Conservation (phyloP, 176 grass and related monocot genomes). For the Oryza rufipogon region DNA sequence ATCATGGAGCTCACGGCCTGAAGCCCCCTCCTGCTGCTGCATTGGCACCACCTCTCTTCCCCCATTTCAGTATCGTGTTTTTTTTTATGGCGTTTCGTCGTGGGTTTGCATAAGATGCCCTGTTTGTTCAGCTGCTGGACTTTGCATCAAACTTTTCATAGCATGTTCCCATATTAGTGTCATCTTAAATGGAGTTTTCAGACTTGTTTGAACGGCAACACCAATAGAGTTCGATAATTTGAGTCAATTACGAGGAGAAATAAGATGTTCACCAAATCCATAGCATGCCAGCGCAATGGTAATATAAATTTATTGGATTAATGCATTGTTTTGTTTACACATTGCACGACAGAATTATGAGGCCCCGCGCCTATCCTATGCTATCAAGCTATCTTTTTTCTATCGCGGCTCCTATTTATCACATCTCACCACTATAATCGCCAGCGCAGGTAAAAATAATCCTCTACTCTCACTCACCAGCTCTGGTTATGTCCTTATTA, state of each 20-base stretch:
- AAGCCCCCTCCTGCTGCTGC: background rate
- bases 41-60: background rate
- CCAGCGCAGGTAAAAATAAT: conserved; percentile 34
- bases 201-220: background rate
- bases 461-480: conserved; percentile 39
- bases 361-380: conserved; percentile 35
- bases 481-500: conserved; percentile 42
- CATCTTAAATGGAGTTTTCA: background rate
- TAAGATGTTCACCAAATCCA: background rate
- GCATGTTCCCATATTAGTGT: background rate
- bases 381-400: conserved; percentile 28
- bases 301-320: conserved; percentile 25
- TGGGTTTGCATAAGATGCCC: conserved; percentile 19
- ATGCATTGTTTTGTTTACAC: conserved; percentile 28
- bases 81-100: background rate
- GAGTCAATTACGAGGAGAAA: background rate
- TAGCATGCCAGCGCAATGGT: background rate
- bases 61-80: background rate
- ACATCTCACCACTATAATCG: background rate
- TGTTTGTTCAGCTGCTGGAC: background rate
- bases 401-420: conserved; percentile 39
- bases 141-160: conserved; percentile 10
- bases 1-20: conserved; percentile 92
- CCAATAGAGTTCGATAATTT: background rate
- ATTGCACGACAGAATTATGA: conserved; percentile 34